Conservation (phyloP, 1,139 yeast genomes). For the Suhomyces ambrosiae region DNA sequence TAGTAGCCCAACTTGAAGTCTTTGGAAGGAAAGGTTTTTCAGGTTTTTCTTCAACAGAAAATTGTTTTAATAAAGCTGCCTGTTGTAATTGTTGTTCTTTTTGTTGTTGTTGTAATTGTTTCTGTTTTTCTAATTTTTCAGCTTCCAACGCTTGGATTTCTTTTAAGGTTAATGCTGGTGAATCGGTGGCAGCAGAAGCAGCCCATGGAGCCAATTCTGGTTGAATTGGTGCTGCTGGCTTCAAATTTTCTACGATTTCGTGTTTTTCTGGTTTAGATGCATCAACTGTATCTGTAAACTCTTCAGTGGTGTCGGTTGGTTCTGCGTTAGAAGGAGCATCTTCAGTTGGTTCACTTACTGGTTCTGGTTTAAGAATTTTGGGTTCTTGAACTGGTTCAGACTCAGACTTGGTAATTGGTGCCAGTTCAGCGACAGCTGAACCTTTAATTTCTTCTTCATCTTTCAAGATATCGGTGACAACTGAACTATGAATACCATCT, state of each 20-base stretch:
- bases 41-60: slow-evolving; percentile 26
- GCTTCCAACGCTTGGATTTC: slow-evolving; percentile 75
- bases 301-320: slow-evolving; percentile 4
- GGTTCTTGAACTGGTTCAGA: slow-evolving; percentile 11
- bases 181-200: slow-evolving; percentile 21
- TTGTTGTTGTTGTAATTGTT: slow-evolving; percentile 34
- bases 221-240: slow-evolving; percentile 27
- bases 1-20: slow-evolving; percentile 59
- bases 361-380: slow-evolving; percentile 4
- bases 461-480: slow-evolving; percentile 40
- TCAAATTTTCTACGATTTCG: slow-evolving; percentile 16
- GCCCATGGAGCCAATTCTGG: slow-evolving; percentile 63
- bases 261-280: slow-evolving; percentile 3
- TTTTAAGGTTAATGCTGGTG: slow-evolving; percentile 59
- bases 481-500: slow-evolving; percentile 39
- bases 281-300: slow-evolving; percentile 2
- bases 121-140: slow-evolving; percentile 47
- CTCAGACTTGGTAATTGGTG: slow-evolving; percentile 1
- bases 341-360: neutral
- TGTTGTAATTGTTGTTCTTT: slow-evolving; percentile 29
- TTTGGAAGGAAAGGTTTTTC: slow-evolving; percentile 44
- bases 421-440: slow-evolving; percentile 1
- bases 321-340: slow-evolving; percentile 5
- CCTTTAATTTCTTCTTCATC: slow-evolving; percentile 25
- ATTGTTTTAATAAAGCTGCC: slow-evolving; percentile 24